Evolutionary conservation across 345 rosid species (phyloP), one percentile per base, ranked within the genome.

Genomic region (Eucalyptus guilfoylei): DNA sequence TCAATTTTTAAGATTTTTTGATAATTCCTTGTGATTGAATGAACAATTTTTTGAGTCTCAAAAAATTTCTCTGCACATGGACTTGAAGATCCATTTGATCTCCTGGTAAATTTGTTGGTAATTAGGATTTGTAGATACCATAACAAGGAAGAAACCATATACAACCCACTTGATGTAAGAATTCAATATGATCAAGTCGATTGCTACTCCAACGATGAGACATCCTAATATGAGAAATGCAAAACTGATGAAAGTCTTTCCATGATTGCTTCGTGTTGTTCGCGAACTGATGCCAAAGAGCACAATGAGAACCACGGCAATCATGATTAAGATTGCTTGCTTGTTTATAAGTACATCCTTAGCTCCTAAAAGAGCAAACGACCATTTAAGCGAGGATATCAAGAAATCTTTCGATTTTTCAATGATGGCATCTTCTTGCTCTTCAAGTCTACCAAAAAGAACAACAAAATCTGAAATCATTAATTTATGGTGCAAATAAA

Each of bases 251-350:
- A 62, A 62, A 1, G 34, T 62, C 69, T 6, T 30, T 30, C 17
- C 17, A 62, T 60, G 32, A 60, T 60, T 60, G 32, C 13, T 60
- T 60, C 0, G 32, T 60, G 67, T 60, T 60, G 32, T 60, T 13
- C 4, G 69, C 0, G 69, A 60, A 6, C 4, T 60, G 15, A 60
- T 60, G 69, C 69, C 34, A 62, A 62, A 62, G 69, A 62, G 69
- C 32, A 30, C 0, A 4, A 62, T 62, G 32, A 62, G 69, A 28
- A 12, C 17, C 13, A 30, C 0, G 0, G 34, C 15, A 6, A 62
- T 60, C 0, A 9, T 28, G 69, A 7, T 28, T 4, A 62, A 62
- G 4, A 17, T 28, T 13, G 17, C 69, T 62, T 62, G 69, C 32
- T 12, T 62, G 69, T 62, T 30, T 30, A 13, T 3, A 62, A 62